Percentiles rank a stretch among this genome's conserved stretches.
These are phyloP conservation scores for Camillea tinctor DNA, from an alignment of 2,329 filamentous ascomycete species.

Conservation along the genomic window DNA sequence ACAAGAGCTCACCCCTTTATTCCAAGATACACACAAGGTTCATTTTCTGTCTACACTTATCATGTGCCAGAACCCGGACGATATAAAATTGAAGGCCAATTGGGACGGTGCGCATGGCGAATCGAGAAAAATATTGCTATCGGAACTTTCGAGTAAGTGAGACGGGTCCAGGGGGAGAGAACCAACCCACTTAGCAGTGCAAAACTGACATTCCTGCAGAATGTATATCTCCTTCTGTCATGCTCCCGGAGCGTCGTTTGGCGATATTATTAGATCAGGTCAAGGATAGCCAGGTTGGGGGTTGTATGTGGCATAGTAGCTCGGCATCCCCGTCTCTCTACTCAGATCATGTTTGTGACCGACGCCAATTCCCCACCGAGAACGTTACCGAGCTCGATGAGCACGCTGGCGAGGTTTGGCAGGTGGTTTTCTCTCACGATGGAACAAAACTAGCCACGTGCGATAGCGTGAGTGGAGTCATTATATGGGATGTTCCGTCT, in stretches of 20 bases:
- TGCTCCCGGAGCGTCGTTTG: constrained; percentile 91
- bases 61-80: constrained; percentile 79
- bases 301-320: constrained; percentile 87
- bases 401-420: constrained; percentile 85
- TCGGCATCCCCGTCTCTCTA: constrained; percentile 78
- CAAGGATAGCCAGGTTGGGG: constrained; percentile 78
- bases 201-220: constrained; percentile 45
- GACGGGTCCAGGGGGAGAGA: background rate
- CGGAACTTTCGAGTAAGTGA: constrained; percentile 77
- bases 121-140: constrained; percentile 73
- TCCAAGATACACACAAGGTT: constrained; percentile 72
- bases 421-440: constrained; percentile 84
- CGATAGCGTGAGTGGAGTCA: constrained; percentile 70
- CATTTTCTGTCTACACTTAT: constrained; percentile 85
- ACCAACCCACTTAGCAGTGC: background rate
- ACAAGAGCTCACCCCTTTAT: constrained; percentile 81
- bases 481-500: constrained; percentile 76
- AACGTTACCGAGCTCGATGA: constrained; percentile 68
- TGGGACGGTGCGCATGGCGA: constrained; percentile 82
- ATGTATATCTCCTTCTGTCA: constrained; percentile 92
- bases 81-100: constrained; percentile 71
- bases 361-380: constrained; percentile 73
- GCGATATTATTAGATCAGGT: constrained; percentile 79
- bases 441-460: constrained; percentile 80
- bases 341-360: constrained; percentile 81